Percentiles rank a stretch among this genome's conserved stretches.
Conservation (phyloP, 176 grass and related monocot species). For the Coix lacrymajobi region DNA sequence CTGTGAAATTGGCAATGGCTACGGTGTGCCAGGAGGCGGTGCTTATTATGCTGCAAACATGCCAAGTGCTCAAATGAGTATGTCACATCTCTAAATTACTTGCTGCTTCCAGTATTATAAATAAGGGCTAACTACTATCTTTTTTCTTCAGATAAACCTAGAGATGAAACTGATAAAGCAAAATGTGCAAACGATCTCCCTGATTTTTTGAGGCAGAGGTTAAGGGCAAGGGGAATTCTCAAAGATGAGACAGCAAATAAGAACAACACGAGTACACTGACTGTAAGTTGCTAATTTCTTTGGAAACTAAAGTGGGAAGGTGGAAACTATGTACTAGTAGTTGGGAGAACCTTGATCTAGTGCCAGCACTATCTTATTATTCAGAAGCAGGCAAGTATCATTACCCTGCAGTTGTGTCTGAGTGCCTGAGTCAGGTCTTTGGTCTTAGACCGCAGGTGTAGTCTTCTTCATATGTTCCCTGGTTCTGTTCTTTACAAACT, state of each 20-base stretch:
- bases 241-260: constrained; percentile 57
- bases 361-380: constrained; percentile 7
- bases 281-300: constrained; percentile 42
- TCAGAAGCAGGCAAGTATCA: constrained; percentile 1
- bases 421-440: not conserved
- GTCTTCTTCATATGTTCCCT: not conserved
- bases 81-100: constrained; percentile 2
- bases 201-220: constrained; percentile 74
- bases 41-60: constrained; percentile 72
- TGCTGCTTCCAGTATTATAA: constrained; percentile 28
- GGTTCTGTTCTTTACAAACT: not conserved
- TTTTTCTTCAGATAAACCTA: constrained; percentile 46
- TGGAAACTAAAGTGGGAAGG: not conserved
- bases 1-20: constrained; percentile 96
- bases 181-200: constrained; percentile 64
- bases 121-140: constrained; percentile 7
- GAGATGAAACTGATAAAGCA: constrained; percentile 38
- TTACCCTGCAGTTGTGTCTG: not conserved
- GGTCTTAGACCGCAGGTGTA: not conserved
- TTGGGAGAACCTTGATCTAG: constrained; percentile 1
- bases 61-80: constrained; percentile 58
- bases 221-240: constrained; percentile 86
- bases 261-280: constrained; percentile 22
- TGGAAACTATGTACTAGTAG: constrained; percentile 10
- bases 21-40: constrained; percentile 92